These are phyloP conservation scores for Peniophora sp. DNA, from an alignment of 1,284 basidiomycete genomes.

Conservation along the genomic window DNA sequence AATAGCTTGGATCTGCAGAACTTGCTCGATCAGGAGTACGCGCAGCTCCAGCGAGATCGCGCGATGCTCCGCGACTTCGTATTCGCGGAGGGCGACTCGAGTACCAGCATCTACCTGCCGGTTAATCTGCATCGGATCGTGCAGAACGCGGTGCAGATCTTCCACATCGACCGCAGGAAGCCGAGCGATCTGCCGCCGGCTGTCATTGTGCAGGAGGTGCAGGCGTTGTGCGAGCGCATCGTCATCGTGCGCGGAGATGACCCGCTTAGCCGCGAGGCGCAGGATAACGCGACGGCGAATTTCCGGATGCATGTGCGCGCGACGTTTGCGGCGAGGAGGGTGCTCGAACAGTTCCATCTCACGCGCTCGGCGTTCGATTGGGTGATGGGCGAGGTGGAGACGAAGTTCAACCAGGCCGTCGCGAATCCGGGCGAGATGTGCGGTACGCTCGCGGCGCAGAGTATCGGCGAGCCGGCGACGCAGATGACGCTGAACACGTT, in stretches of 20 bases:
- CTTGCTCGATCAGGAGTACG: constrained; percentile 85
- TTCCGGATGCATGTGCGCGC: constrained; percentile 94
- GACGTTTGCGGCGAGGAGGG: constrained; percentile 75
- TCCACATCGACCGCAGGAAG: constrained; percentile 92
- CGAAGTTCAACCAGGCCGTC: constrained; percentile 88
- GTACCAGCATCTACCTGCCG: constrained; percentile 74
- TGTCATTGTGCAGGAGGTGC: constrained; percentile 79
- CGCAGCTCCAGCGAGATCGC: constrained; percentile 73
- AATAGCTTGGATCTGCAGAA: constrained; percentile 85
- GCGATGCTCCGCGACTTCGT: constrained; percentile 73
- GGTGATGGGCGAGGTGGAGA: constrained; percentile 94
- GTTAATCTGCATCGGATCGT: constrained; percentile 94
- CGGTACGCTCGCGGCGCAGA: constrained; percentile 95
- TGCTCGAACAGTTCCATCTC: constrained; percentile 82
- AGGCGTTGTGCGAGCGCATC: constrained; percentile 63
- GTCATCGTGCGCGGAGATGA: constrained; percentile 87
- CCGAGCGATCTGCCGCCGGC: constrained; percentile 88
- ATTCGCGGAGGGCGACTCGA: constrained; percentile 74
- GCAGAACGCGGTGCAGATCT: constrained; percentile 94
- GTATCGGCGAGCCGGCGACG: constrained; percentile 98
- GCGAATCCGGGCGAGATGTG: constrained; percentile 99
- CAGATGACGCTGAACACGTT: constrained; percentile 98
- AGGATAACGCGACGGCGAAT: constrained; percentile 84
- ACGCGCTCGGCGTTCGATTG: constrained; percentile 93
- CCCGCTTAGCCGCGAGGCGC: constrained; percentile 64